Evolutionary conservation across 2,329 filamentous ascomycete genomes (phyloP).

Genomic region (Cladorrhinum sp.): DNA sequence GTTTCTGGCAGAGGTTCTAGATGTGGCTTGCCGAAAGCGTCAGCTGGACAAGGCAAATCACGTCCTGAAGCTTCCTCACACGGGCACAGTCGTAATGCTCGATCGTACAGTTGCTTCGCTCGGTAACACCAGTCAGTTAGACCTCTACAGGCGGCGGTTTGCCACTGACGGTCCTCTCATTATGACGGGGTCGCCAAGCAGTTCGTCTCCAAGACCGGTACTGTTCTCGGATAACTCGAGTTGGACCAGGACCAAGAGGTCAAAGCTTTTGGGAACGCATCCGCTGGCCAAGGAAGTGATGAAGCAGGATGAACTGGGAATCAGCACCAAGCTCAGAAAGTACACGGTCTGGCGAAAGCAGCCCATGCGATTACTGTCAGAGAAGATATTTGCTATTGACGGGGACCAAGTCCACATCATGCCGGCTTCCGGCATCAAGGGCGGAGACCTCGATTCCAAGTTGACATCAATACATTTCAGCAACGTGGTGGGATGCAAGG

Average conservation of each 20-base stretch:
- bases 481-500: constrained; percentile 78
- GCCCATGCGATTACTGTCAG: constrained; percentile 76
- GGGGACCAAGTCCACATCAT: constrained; percentile 86
- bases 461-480: constrained; percentile 80
- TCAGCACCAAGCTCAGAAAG: constrained; percentile 63
- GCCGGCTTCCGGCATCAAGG: constrained; percentile 64
- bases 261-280: constrained; percentile 55
- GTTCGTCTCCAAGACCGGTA: constrained; percentile 65
- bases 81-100: constrained; percentile 69
- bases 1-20: constrained; percentile 78
- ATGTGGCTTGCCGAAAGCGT: constrained; percentile 72
- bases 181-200: constrained; percentile 65
- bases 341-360: constrained; percentile 81
- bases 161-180: constrained; percentile 69
- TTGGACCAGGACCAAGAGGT: constrained; percentile 54
- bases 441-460: constrained; percentile 63
- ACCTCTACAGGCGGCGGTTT: constrained; percentile 72
- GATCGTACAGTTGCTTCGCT: constrained; percentile 78
- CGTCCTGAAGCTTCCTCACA: constrained; percentile 72
- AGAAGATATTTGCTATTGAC: constrained; percentile 74
- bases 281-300: constrained; percentile 64
- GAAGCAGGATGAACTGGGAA: constrained; percentile 56
- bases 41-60: constrained; percentile 76
- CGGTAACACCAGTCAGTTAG: constrained; percentile 70
- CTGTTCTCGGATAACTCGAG: constrained; percentile 48